Percentiles rank a stretch among this genome's conserved stretches.
phyloP scores from a whole-genome alignment of 257 asterid genomes.

The Solanum lignicaule region DNA sequence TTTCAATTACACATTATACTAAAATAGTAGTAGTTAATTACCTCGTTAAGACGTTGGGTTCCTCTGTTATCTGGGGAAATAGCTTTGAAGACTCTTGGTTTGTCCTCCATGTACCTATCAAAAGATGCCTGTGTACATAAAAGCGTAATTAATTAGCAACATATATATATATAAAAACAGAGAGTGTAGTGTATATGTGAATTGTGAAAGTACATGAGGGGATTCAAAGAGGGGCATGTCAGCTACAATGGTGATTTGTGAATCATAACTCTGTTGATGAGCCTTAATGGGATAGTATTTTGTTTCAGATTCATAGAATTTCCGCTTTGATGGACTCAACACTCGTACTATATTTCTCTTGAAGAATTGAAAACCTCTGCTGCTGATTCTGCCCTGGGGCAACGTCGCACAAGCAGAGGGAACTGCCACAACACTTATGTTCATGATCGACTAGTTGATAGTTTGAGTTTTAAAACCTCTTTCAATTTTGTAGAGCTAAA shows the following conservation, averaged over 20 bases:
- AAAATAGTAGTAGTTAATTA: too few relatives aligned
- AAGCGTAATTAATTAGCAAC: background rate
- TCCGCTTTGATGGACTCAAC: background rate
- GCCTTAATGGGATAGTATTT: background rate
- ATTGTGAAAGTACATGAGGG: background rate
- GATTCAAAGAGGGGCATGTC: conserved; percentile 1
- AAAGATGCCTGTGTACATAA: background rate
- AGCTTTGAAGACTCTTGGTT: background rate
- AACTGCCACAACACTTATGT: background rate
- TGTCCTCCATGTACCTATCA: background rate
- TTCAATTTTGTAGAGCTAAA: background rate
- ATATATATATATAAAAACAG: background rate
- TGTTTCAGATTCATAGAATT: background rate
- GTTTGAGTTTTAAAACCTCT: too few relatives aligned
- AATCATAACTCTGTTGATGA: background rate
- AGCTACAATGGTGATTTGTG: background rate
- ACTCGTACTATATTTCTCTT: background rate
- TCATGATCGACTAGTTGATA: background rate
- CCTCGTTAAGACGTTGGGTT: background rate
- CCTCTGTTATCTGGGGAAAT: background rate
- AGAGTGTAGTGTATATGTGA: background rate
- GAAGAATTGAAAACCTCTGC: background rate
- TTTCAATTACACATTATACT: background rate
- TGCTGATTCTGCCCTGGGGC: background rate
- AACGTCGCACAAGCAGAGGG: background rate